These are phyloP conservation scores for Hansfordia pulvinata DNA, from an alignment of 2,329 filamentous ascomycete species.

Conservation along the genomic window DNA sequence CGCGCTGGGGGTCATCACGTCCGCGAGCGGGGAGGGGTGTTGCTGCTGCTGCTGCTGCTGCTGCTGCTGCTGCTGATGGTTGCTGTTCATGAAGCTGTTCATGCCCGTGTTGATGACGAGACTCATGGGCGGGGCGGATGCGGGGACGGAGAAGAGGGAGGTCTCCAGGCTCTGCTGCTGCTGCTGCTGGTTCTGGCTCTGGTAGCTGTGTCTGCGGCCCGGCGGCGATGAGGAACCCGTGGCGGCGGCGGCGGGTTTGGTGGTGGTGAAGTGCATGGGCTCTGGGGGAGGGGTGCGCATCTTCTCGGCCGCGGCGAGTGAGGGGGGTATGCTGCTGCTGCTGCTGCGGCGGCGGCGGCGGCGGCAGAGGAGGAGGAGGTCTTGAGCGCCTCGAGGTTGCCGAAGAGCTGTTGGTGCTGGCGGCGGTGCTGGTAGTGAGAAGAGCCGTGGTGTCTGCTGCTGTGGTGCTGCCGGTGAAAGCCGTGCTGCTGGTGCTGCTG, in stretches of 20 bases:
- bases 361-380: too few relatives aligned
- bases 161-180: too few relatives aligned
- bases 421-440: conserved; percentile 24
- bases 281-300: conserved; percentile 1
- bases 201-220: too few relatives aligned
- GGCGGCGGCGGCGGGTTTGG: conserved; percentile 1
- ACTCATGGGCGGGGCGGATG: too few relatives aligned
- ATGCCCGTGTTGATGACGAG: too few relatives aligned
- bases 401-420: conserved; percentile 16
- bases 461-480: conserved; percentile 7
- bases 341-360: conserved; percentile 4
- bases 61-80: conserved; percentile 1
- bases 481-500: conserved; percentile 9
- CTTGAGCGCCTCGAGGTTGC: too few relatives aligned
- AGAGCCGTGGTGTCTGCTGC: conserved; percentile 15
- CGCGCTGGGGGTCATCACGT: conserved; percentile 12
- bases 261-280: too few relatives aligned
- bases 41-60: conserved; percentile 2
- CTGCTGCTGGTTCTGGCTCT: conserved; percentile 1
- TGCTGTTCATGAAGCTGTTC: too few relatives aligned
- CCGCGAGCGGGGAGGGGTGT: conserved; percentile 5
- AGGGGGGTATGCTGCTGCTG: conserved; percentile 5
- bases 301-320: conserved; percentile 2
- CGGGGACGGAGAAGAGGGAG: too few relatives aligned
- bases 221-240: too few relatives aligned